Evolutionary conservation across 352 stramenopile species (phyloP).

Genomic region (Phytophthora citrophthora): DNA sequence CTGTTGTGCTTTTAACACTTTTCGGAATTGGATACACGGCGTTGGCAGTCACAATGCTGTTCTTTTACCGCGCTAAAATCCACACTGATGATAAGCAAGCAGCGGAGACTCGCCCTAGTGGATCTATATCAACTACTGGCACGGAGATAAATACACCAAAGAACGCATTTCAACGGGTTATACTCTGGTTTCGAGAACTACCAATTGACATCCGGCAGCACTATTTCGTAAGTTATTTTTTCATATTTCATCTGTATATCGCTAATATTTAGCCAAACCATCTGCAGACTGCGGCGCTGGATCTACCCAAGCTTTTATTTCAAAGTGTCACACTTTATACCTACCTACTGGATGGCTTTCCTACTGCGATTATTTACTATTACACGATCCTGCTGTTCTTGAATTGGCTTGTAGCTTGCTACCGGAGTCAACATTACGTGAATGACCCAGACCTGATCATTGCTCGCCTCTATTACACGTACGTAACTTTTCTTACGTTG

Average conservation of each 20-base stretch:
- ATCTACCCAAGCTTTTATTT: constrained; percentile 54
- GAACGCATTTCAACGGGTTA: constrained; percentile 1
- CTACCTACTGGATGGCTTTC: constrained; percentile 46
- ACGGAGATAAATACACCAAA: background rate
- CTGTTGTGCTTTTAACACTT: constrained; percentile 29
- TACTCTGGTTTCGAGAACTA: constrained; percentile 2
- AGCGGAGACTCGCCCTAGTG: too few species aligned
- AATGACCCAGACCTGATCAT: constrained; percentile 37
- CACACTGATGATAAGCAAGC: background rate
- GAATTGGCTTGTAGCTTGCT: constrained; percentile 54
- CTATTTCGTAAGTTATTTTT: constrained; percentile 15
- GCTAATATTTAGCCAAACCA: background rate
- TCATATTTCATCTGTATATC: too few species aligned
- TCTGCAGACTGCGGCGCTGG: constrained; percentile 42
- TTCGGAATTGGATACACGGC: constrained; percentile 41
- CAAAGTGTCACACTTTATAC: constrained; percentile 43
- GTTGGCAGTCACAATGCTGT: constrained; percentile 42
- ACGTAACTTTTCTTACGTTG: background rate
- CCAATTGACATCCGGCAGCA: constrained; percentile 19
- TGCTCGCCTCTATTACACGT: constrained; percentile 38
- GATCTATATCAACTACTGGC: too few species aligned
- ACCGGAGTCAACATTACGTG: constrained; percentile 44
- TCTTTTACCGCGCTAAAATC: constrained; percentile 18
- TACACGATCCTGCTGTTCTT: constrained; percentile 42
- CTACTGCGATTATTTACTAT: constrained; percentile 43